Percentiles rank a stretch among this genome's conserved stretches.
phyloP scores from a whole-genome alignment of 495 filamentous ascomycete genomes.

The Endocarpon pusillum region DNA sequence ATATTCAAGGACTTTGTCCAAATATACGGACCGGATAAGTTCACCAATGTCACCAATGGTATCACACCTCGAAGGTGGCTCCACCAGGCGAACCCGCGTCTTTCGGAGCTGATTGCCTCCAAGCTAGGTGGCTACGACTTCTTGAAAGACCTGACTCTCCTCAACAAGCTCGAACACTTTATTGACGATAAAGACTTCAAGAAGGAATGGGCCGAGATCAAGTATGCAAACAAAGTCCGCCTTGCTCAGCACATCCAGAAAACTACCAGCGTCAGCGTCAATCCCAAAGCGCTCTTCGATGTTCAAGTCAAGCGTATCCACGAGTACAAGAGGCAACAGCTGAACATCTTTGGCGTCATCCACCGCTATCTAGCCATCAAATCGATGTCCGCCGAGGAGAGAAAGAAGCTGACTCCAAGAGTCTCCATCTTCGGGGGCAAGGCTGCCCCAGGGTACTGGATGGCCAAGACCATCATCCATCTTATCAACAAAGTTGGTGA shows the following conservation, averaged over 20 bases:
- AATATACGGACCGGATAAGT: slow-evolving; percentile 89
- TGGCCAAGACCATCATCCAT: slow-evolving; percentile 98
- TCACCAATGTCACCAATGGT: slow-evolving; percentile 96
- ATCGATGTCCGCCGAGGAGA: slow-evolving; percentile 61
- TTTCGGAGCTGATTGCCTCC: slow-evolving; percentile 81
- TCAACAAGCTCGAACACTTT: slow-evolving; percentile 66
- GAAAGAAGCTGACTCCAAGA: slow-evolving; percentile 76
- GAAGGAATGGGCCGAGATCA: slow-evolving; percentile 82
- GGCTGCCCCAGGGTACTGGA: slow-evolving; percentile 97
- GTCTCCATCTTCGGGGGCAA: slow-evolving; percentile 97
- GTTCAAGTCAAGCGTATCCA: slow-evolving; percentile 98
- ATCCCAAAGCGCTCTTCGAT: slow-evolving; percentile 80
- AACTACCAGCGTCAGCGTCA: slow-evolving; percentile 60
- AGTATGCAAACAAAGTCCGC: slow-evolving; percentile 59
- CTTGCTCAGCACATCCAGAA: slow-evolving; percentile 82
- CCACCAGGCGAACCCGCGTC: slow-evolving; percentile 86
- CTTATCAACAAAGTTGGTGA: slow-evolving; percentile 81
- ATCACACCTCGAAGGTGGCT: slow-evolving; percentile 93
- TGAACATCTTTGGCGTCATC: slow-evolving; percentile 97
- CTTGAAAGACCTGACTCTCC: slow-evolving; percentile 69
- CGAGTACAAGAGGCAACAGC: slow-evolving; percentile 97
- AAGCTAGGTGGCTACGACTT: slow-evolving; percentile 72
- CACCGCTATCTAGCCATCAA: slow-evolving; percentile 88
- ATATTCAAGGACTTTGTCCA: slow-evolving; percentile 97
- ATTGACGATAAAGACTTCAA: slow-evolving; percentile 78